Percentiles rank a stretch among this genome's conserved stretches.
Conservation (phyloP, 2,329 filamentous ascomycete species). For the Fusarium continuum region DNA sequence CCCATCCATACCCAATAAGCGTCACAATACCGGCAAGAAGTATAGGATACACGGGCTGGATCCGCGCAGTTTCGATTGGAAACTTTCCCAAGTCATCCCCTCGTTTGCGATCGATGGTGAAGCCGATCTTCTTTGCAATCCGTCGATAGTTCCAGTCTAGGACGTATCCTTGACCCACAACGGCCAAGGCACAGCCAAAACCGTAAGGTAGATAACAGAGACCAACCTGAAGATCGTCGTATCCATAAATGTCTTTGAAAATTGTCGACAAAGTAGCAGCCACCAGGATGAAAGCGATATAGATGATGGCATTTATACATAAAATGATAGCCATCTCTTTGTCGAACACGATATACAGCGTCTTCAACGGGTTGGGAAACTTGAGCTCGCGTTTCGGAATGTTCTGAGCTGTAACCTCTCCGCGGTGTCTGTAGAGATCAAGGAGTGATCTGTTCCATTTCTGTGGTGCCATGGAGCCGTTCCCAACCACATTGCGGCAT, state of each 20-base stretch:
- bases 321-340: slow-evolving; percentile 66
- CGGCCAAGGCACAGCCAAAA: slow-evolving; percentile 58
- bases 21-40: slow-evolving; percentile 63
- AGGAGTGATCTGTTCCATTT: slow-evolving; percentile 67
- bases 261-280: slow-evolving; percentile 63
- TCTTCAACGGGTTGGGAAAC: slow-evolving; percentile 66
- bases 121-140: slow-evolving; percentile 67
- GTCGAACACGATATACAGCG: slow-evolving; percentile 62
- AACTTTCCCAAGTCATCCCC: slow-evolving; percentile 61
- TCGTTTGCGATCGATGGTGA: slow-evolving; percentile 68
- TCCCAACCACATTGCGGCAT: slow-evolving; percentile 67
- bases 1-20: slow-evolving; percentile 67
- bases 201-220: slow-evolving; percentile 66
- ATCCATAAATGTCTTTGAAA: slow-evolving; percentile 61
- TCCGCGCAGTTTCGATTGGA: slow-evolving; percentile 64
- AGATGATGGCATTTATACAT: slow-evolving; percentile 63
- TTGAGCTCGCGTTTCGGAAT: slow-evolving; percentile 54
- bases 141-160: slow-evolving; percentile 76
- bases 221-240: slow-evolving; percentile 60
- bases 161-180: slow-evolving; percentile 64
- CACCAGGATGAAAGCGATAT: slow-evolving; percentile 64
- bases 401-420: slow-evolving; percentile 48
- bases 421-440: slow-evolving; percentile 56
- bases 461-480: slow-evolving; percentile 68
- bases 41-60: slow-evolving; percentile 64